These are phyloP conservation scores for Myxozyma lipomycoides DNA, from an alignment of 805 yeast species.

Conservation along the genomic window DNA sequence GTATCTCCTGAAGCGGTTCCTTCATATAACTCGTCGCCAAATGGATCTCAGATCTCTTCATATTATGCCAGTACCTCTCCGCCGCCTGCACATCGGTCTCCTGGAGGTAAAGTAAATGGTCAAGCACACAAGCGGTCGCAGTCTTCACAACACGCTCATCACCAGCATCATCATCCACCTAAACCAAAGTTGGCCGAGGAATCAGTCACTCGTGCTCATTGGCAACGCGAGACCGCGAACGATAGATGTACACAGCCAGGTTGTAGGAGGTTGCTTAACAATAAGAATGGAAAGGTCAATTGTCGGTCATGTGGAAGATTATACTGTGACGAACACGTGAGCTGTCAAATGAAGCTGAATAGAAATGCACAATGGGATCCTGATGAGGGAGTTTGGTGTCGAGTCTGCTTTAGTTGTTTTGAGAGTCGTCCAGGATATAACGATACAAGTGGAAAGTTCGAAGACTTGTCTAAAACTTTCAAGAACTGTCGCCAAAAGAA, in stretches of 20 bases:
- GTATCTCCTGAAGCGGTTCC: conserved; percentile 7
- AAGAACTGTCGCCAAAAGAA: conserved; percentile 40
- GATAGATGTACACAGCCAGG: conserved; percentile 43
- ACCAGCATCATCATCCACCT: background rate
- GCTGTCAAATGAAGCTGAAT: conserved; percentile 50
- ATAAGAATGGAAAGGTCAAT: conserved; percentile 57
- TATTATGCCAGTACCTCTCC: background rate
- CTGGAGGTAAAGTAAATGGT: background rate
- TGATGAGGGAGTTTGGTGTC: conserved; percentile 57
- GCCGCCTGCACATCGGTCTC: background rate
- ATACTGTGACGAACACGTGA: conserved; percentile 63
- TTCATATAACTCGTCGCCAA: conserved; percentile 15
- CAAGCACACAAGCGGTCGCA: background rate
- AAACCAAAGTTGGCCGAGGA: conserved; percentile 33
- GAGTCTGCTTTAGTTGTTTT: conserved; percentile 67
- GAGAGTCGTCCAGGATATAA: conserved; percentile 50
- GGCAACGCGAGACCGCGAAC: conserved; percentile 49
- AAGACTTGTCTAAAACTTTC: conserved; percentile 49
- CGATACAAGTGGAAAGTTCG: conserved; percentile 42
- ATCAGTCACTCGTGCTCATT: conserved; percentile 49
- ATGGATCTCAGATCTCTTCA: conserved; percentile 4
- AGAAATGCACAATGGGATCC: conserved; percentile 48
- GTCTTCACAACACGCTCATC: background rate
- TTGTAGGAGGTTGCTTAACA: conserved; percentile 46
- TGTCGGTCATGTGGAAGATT: conserved; percentile 75